Conservation (phyloP, 2,329 filamentous ascomycete species). For the Parastagonospora avenae region DNA sequence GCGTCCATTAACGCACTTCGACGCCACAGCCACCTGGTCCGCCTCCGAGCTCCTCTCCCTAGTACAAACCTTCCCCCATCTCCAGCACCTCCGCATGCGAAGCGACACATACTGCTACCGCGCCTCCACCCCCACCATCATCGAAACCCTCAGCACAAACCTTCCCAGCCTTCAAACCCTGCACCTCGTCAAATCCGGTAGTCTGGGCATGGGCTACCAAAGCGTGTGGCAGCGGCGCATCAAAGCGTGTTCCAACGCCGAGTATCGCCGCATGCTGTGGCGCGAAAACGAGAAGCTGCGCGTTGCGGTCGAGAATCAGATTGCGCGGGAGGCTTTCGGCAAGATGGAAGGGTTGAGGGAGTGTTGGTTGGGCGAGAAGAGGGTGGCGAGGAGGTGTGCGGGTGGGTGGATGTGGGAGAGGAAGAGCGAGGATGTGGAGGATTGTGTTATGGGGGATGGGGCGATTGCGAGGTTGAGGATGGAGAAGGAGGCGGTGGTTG, state of each 20-base stretch:
- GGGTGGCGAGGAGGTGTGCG: constrained; percentile 15
- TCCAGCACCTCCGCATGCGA: constrained; percentile 14
- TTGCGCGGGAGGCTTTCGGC: constrained; percentile 17
- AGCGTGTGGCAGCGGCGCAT: constrained; percentile 20
- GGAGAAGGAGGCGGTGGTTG: constrained; percentile 17
- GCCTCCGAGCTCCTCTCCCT: constrained; percentile 12
- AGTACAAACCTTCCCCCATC: constrained; percentile 6
- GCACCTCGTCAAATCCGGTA: constrained; percentile 13
- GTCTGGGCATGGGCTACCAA: constrained; percentile 20
- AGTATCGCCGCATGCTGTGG: constrained; percentile 16
- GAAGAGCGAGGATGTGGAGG: constrained; percentile 6
- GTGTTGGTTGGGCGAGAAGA: constrained; percentile 19
- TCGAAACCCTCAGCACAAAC: constrained; percentile 4
- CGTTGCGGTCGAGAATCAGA: constrained; percentile 19
- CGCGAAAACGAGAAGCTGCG: constrained; percentile 12
- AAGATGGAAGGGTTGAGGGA: constrained; percentile 11
- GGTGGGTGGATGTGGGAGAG: constrained; percentile 21
- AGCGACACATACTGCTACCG: constrained; percentile 21
- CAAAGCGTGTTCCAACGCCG: constrained; percentile 10
- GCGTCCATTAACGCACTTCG: constrained; percentile 9
- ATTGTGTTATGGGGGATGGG: background rate
- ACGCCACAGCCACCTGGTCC: constrained; percentile 18
- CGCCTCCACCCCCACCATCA: constrained; percentile 12
- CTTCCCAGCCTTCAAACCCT: constrained; percentile 11
- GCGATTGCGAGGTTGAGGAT: constrained; percentile 8